Percentiles rank a stretch among this genome's conserved stretches.
Conservation (phyloP, 2,329 filamentous ascomycete species). For the Stagonosporopsis vannaccii region DNA sequence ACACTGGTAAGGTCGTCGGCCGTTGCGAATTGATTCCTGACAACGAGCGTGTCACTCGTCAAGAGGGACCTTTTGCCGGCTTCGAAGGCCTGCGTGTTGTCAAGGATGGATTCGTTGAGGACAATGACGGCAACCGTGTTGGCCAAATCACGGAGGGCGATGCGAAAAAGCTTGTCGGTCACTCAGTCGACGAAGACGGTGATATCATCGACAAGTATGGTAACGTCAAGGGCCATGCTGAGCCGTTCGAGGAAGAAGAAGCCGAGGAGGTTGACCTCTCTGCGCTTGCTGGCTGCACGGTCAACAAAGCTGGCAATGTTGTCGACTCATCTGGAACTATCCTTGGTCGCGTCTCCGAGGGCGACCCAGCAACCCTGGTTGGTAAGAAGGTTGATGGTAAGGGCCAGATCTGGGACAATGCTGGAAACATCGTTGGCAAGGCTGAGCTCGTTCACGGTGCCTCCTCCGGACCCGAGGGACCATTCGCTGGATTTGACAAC, state of each 20-base stretch:
- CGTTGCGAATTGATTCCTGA: slow-evolving; percentile 65
- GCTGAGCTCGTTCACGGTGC: slow-evolving; percentile 64
- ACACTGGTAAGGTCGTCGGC: slow-evolving; percentile 63
- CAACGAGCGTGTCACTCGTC: slow-evolving; percentile 61
- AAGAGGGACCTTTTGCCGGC: slow-evolving; percentile 73
- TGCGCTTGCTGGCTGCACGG: slow-evolving; percentile 65
- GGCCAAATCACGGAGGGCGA: slow-evolving; percentile 76
- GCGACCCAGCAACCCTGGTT: slow-evolving; percentile 63
- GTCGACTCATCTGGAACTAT: slow-evolving; percentile 67
- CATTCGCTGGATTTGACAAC: slow-evolving; percentile 67
- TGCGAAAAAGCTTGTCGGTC: slow-evolving; percentile 73
- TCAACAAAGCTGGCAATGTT: slow-evolving; percentile 70
- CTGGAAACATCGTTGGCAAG: slow-evolving; percentile 66
- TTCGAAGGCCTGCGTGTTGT: slow-evolving; percentile 69
- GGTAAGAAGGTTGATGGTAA: slow-evolving; percentile 69
- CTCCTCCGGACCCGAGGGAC: slow-evolving; percentile 60
- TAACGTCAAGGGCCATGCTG: slow-evolving; percentile 66
- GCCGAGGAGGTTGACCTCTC: slow-evolving; percentile 63
- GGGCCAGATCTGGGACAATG: slow-evolving; percentile 70
- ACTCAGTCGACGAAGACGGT: slow-evolving; percentile 80
- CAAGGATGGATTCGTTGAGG: slow-evolving; percentile 75
- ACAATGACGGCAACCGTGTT: slow-evolving; percentile 80
- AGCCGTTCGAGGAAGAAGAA: slow-evolving; percentile 62
- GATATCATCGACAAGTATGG: slow-evolving; percentile 81
- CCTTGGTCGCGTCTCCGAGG: slow-evolving; percentile 64